Base-by-base conservation (phyloP, 1,139 yeast genomes). In the Lodderomyces metapsilosis region DNA sequence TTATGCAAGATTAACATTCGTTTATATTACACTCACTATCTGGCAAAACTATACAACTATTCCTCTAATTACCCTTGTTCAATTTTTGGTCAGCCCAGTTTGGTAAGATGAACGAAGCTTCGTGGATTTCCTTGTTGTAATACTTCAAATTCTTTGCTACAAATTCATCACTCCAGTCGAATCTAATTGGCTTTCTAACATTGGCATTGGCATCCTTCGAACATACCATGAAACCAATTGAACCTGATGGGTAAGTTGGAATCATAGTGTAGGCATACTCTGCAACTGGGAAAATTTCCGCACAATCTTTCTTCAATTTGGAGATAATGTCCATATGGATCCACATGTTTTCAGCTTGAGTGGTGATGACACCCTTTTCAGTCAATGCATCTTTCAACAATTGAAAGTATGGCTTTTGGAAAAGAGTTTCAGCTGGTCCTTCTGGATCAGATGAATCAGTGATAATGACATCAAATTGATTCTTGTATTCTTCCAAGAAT, bases 371-470 rank as follows among this genome's bases (percentile, higher is more conserved):
- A 59, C 97, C 97, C 59, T 86, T 80, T 52, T 78, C 84, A 45
- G 92, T 86, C 54, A 89, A 76, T 18, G 97, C 96, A 51, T 79
- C 81, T 59, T 74, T 71, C 66, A 89, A 75, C 56, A 89, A 75
- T 65, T 84, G 75, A 64, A 88, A 89, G 74, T 88, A 89, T 25
- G 88, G 87, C 59, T 84, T 81, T 67, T 88, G 91, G 78, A 89
- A 89, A 47, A 89, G 76, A 22, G 85, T 75, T 62, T 84, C 95
- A 39, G 97, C 97, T 31, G 97, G 97, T 43, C 97, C 97, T 64
- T 89, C 97, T 38, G 97, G 97, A 63, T 89, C 97, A 30, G 96
- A 87, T 12, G 96, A 88, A 63, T 89, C 97, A 38, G 96, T 88
- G 62, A 89, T 83, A 60, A 89, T 88, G 34, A 88, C 96, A 62